Percentiles rank a stretch among this genome's conserved stretches.
These are phyloP conservation scores for Myriangium duriaei DNA, from an alignment of 2,329 filamentous ascomycete species.

Conservation along the genomic window DNA sequence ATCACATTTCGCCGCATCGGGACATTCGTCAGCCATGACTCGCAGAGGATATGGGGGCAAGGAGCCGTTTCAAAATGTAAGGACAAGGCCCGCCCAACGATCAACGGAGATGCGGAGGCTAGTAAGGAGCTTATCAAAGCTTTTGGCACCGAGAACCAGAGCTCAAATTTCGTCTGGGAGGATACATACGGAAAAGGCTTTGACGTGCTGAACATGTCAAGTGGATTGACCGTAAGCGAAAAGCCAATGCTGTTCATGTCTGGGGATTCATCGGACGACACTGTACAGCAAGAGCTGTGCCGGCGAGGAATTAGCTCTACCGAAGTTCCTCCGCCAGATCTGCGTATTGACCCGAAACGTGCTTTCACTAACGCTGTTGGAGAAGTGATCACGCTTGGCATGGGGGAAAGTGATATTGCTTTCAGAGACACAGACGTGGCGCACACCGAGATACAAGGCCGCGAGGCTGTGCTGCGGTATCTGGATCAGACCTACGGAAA, in stretches of 20 bases:
- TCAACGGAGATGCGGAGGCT: slow-evolving; percentile 51
- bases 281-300: slow-evolving; percentile 23
- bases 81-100: slow-evolving; percentile 46
- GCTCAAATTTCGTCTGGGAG: slow-evolving; percentile 59
- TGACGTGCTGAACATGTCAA: slow-evolving; percentile 58
- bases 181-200: slow-evolving; percentile 66
- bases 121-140: slow-evolving; percentile 59
- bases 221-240: slow-evolving; percentile 18
- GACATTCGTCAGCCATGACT: slow-evolving; percentile 61
- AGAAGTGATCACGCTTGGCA: background rate
- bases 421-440: background rate
- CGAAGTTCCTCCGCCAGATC: slow-evolving; percentile 4
- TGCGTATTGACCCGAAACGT: slow-evolving; percentile 10
- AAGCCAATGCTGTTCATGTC: slow-evolving; percentile 28
- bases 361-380: background rate
- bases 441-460: background rate
- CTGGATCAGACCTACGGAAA: background rate
- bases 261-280: slow-evolving; percentile 21
- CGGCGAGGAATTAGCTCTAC: slow-evolving; percentile 16
- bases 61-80: slow-evolving; percentile 61
- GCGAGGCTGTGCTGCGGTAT: background rate
- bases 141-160: slow-evolving; percentile 76
- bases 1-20: slow-evolving; percentile 84
- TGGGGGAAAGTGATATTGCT: background rate
- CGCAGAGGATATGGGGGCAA: slow-evolving; percentile 74